Conservation (phyloP, 768 basidiomycete species). For the Postia placenta region DNA sequence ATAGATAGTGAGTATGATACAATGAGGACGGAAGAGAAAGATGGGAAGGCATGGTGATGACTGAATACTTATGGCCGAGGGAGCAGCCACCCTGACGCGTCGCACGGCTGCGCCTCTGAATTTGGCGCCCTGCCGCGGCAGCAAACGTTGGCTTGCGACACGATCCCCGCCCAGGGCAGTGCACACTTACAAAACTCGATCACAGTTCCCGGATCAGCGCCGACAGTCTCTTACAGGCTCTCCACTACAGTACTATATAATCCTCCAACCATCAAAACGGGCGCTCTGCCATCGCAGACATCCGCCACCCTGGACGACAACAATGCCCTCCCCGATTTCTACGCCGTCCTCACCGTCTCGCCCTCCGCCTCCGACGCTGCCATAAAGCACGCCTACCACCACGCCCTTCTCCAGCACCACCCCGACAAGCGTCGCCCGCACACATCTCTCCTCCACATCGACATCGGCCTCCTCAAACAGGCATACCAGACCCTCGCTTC, state of each 20-base stretch:
- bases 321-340: constrained; percentile 39
- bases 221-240: too few relatives aligned
- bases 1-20: too few relatives aligned
- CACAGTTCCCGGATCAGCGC: too few relatives aligned
- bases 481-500: constrained; percentile 62
- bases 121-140: too few relatives aligned
- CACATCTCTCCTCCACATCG: constrained; percentile 17
- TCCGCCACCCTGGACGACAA: constrained; percentile 16
- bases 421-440: constrained; percentile 43
- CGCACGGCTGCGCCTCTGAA: background rate
- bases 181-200: too few relatives aligned
- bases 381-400: constrained; percentile 69
- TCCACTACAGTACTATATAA: too few relatives aligned
- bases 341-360: constrained; percentile 49
- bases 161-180: too few relatives aligned
- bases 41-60: background rate
- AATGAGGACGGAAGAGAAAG: background rate
- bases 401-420: constrained; percentile 55
- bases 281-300: too few relatives aligned
- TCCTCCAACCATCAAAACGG: too few relatives aligned
- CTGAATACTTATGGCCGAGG: background rate
- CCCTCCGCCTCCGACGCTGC: constrained; percentile 43
- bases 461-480: constrained; percentile 57
- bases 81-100: constrained; percentile 9
- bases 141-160: too few relatives aligned